Conservation (phyloP, 257 asterid genomes). For the Petrea volubilis region DNA sequence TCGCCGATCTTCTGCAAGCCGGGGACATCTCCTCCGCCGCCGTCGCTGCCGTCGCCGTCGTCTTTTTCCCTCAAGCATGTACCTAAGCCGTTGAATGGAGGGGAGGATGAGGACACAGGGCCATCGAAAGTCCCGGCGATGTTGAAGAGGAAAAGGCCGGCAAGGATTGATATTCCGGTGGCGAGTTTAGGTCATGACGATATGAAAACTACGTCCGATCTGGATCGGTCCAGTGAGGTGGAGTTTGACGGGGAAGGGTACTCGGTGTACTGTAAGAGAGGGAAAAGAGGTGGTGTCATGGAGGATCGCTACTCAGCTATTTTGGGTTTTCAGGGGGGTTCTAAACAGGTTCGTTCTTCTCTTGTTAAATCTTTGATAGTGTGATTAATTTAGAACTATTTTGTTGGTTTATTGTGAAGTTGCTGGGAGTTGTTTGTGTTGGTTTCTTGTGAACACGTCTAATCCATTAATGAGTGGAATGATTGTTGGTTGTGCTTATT, state of each 20-base stretch:
- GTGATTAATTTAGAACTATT: not conserved
- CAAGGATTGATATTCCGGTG: slow-evolving; percentile 56
- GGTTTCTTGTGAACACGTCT: not conserved
- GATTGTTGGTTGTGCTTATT: not conserved
- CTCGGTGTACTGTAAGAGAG: slow-evolving; percentile 69
- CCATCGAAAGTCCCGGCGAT: slow-evolving; percentile 27
- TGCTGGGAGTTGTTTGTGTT: not conserved
- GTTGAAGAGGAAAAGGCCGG: slow-evolving; percentile 77
- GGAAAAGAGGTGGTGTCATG: slow-evolving; percentile 64
- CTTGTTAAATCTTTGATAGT: not conserved
- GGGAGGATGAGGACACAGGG: slow-evolving; percentile 28
- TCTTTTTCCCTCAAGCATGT: slow-evolving; percentile 32
- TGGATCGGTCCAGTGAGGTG: slow-evolving; percentile 47
- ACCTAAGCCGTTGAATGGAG: slow-evolving; percentile 17
- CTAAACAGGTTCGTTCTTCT: slow-evolving; percentile 51
- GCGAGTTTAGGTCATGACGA: slow-evolving; percentile 33
- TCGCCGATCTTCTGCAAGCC: slow-evolving; percentile 55
- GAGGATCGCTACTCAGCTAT: slow-evolving; percentile 74
- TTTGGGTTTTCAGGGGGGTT: slow-evolving; percentile 44
- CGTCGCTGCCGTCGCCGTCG: slow-evolving; percentile 40
- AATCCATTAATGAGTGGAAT: not conserved
- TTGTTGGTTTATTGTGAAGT: not conserved
- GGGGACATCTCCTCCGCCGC: slow-evolving; percentile 44
- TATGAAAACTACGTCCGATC: slow-evolving; percentile 23
- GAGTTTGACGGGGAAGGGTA: slow-evolving; percentile 64